Evolutionary conservation across 148 eudicot genomes (phyloP).

Genomic region (Spergularia bocconei): DNA sequence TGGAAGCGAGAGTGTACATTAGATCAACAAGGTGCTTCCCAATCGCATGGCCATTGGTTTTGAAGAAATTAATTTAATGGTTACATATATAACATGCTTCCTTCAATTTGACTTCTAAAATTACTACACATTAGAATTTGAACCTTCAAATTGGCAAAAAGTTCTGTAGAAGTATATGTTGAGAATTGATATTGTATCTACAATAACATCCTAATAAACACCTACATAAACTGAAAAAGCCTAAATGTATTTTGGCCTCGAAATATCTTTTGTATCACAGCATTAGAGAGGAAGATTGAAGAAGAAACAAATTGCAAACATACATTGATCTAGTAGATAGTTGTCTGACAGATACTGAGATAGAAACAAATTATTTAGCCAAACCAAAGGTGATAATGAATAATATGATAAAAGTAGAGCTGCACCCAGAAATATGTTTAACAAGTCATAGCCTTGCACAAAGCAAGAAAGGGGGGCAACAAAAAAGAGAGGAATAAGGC

Average conservation of each 20-base stretch:
- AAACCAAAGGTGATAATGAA: no score
- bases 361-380: no score
- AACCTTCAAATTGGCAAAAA: not conserved
- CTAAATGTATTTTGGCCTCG: not conserved
- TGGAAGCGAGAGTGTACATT: not conserved
- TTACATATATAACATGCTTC: not conserved
- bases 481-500: not conserved
- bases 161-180: not conserved
- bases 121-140: not conserved
- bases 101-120: not conserved
- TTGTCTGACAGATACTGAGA: no score
- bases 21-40: slow-evolving; percentile 1
- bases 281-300: not conserved
- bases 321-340: no score
- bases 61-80: not conserved
- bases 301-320: not conserved
- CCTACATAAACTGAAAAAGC: not conserved
- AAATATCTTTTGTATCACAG: not conserved
- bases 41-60: not conserved
- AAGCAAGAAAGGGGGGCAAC: not conserved
- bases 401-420: not conserved
- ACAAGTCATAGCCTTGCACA: not conserved
- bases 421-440: not conserved
- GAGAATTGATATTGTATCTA: not conserved
- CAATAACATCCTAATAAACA: not conserved